phyloP scores from a whole-genome alignment of 2,329 filamentous ascomycete genomes.

The Penicillium freii region DNA sequence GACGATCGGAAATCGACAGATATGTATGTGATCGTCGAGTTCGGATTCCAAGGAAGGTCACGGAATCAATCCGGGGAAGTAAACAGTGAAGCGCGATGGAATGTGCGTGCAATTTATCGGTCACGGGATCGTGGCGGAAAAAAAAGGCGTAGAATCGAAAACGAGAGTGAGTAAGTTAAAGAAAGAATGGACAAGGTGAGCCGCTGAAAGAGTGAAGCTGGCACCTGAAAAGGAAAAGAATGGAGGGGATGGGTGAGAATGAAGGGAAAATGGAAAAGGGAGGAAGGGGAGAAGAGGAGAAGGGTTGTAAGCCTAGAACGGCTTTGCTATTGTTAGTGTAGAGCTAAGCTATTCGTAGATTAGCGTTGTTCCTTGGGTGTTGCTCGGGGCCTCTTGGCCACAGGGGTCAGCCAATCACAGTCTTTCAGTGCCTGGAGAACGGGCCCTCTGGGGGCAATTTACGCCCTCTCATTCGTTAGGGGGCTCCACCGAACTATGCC shows the following conservation, averaged over 20 bases:
- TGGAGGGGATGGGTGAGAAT: constrained; percentile 24
- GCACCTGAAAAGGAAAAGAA: constrained; percentile 42
- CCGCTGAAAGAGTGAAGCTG: constrained; percentile 67
- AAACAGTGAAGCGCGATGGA: constrained; percentile 1
- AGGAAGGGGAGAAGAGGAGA: constrained; percentile 22
- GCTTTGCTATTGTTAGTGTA: constrained; percentile 18
- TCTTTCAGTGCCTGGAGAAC: constrained; percentile 10
- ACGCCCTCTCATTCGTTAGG: constrained; percentile 7
- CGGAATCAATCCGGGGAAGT: constrained; percentile 17
- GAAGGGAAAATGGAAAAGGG: constrained; percentile 26
- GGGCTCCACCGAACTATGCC: constrained; percentile 16
- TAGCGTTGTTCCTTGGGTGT: constrained; percentile 45
- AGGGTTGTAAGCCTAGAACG: constrained; percentile 12
- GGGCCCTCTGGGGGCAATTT: neutral
- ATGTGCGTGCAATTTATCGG: neutral
- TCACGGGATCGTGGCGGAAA: constrained; percentile 7
- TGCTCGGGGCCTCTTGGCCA: constrained; percentile 53
- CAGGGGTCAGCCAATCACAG: constrained; percentile 19
- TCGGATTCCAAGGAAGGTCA: constrained; percentile 20
- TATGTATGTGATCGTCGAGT: constrained; percentile 19
- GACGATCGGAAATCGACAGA: neutral
- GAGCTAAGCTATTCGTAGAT: constrained; percentile 30
- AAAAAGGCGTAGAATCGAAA: constrained; percentile 7
- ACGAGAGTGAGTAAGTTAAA: constrained; percentile 14
- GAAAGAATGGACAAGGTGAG: constrained; percentile 49